phyloP scores from a whole-genome alignment of 1,284 basidiomycete genomes.

The Austropuccinia psidii region DNA sequence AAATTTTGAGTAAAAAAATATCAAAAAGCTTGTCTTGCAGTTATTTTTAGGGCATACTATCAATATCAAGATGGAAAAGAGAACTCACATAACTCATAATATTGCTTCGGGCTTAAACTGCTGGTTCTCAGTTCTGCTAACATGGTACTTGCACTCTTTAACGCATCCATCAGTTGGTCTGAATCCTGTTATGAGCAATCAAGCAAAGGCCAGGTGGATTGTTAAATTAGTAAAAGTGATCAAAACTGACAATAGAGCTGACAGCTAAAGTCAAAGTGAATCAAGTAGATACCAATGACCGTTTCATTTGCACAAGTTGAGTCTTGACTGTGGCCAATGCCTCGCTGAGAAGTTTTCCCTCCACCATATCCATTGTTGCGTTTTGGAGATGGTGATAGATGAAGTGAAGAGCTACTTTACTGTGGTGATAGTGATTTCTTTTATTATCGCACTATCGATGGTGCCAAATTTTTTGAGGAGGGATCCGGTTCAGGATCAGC shows the following conservation, averaged over 20 bases:
- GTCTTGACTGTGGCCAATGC: slow-evolving; percentile 58
- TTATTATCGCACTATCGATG: neutral
- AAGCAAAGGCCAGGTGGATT: slow-evolving; percentile 18
- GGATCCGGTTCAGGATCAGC: slow-evolving; percentile 1
- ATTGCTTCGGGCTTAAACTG: slow-evolving; percentile 76
- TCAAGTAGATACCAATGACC: slow-evolving; percentile 73
- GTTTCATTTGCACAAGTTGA: slow-evolving; percentile 85
- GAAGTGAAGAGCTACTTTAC: neutral
- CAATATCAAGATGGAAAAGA: neutral
- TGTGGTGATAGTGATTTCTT: slow-evolving; percentile 3
- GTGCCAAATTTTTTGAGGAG: no score
- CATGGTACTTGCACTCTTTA: slow-evolving; percentile 92
- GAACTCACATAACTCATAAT: slow-evolving; percentile 81
- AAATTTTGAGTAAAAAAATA: no score
- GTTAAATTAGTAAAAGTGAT: neutral
- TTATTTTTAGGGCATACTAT: slow-evolving; percentile 38
- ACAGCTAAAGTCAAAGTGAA: neutral
- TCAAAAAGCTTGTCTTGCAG: neutral
- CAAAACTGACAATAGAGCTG: neutral
- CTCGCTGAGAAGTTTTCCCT: slow-evolving; percentile 40
- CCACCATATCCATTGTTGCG: slow-evolving; percentile 16
- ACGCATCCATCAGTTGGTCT: slow-evolving; percentile 92
- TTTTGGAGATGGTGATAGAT: slow-evolving; percentile 3
- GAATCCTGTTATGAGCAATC: slow-evolving; percentile 58
- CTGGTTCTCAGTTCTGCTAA: slow-evolving; percentile 85